phyloP scores from a whole-genome alignment of 2,329 filamentous ascomycete genomes.

The Diaporthe aspalathi region DNA sequence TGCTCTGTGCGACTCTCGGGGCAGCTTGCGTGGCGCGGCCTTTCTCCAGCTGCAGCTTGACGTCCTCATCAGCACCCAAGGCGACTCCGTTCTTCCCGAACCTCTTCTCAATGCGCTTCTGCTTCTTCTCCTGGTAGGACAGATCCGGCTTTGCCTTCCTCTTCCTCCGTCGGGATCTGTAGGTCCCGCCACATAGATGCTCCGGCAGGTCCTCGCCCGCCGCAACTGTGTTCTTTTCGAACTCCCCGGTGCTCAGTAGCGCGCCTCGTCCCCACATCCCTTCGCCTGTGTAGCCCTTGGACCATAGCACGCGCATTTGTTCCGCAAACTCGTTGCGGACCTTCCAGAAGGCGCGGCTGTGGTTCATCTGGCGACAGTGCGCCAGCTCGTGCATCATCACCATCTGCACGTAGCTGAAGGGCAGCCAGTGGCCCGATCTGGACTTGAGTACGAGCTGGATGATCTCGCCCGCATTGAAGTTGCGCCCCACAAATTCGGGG shows the following conservation, averaged over 20 bases:
- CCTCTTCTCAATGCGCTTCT: conserved; percentile 78
- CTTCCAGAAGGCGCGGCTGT: conserved; percentile 83
- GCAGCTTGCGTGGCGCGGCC: conserved; percentile 72
- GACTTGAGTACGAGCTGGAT: conserved; percentile 86
- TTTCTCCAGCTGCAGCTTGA: conserved; percentile 74
- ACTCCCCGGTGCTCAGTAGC: conserved; percentile 69
- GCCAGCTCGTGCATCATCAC: conserved; percentile 95
- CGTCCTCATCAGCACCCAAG: conserved; percentile 75
- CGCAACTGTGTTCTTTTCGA: conserved; percentile 63
- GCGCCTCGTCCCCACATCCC: conserved; percentile 84
- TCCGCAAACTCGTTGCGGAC: conserved; percentile 79
- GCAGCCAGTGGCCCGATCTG: conserved; percentile 76
- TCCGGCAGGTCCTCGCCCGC: conserved; percentile 71
- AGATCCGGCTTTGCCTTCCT: conserved; percentile 63
- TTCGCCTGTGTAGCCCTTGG: conserved; percentile 78
- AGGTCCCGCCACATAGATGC: conserved; percentile 86
- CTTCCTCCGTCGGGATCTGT: conserved; percentile 67
- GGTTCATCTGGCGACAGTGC: conserved; percentile 93
- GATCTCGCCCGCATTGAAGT: conserved; percentile 91
- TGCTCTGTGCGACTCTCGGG: conserved; percentile 80
- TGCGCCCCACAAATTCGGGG: conserved; percentile 84
- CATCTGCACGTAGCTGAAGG: conserved; percentile 88
- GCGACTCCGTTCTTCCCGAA: conserved; percentile 78
- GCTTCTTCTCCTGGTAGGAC: conserved; percentile 78
- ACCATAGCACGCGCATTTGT: conserved; percentile 78